Conservation (phyloP, 2,329 filamentous ascomycete species). For the Furcasterigmium furcatum region DNA sequence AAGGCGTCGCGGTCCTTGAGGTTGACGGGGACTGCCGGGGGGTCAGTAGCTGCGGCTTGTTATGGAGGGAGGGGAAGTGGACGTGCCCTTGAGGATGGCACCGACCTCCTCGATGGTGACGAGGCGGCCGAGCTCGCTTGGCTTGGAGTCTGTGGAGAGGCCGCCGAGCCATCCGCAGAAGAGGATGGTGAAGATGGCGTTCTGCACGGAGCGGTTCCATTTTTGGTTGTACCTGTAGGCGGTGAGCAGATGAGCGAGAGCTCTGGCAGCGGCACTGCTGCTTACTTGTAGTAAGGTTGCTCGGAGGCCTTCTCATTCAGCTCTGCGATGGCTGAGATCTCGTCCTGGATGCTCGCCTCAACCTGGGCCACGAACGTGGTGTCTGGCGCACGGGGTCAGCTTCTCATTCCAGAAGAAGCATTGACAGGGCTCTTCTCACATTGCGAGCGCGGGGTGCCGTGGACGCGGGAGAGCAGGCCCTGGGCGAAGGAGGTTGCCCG, state of each 20-base stretch:
- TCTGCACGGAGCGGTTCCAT: conserved; percentile 84
- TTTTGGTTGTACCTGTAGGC: conserved; percentile 67
- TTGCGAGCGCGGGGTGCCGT: conserved; percentile 72
- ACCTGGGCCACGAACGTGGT: conserved; percentile 66
- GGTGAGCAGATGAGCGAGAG: neutral
- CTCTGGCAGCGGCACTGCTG: neutral
- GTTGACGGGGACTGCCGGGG: conserved; percentile 75
- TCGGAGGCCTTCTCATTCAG: conserved; percentile 73
- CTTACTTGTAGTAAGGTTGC: conserved; percentile 93
- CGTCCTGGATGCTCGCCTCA: conserved; percentile 66
- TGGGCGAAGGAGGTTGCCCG: conserved; percentile 79
- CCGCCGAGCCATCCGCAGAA: conserved; percentile 77
- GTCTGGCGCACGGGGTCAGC: conserved; percentile 43
- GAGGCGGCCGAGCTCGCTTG: conserved; percentile 59
- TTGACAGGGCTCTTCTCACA: conserved; percentile 34
- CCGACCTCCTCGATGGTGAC: conserved; percentile 88
- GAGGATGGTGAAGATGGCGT: conserved; percentile 60
- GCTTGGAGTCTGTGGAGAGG: conserved; percentile 51
- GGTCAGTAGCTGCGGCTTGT: conserved; percentile 47
- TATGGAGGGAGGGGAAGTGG: conserved; percentile 44
- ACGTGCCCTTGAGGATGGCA: conserved; percentile 64
- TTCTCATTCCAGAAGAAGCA: neutral
- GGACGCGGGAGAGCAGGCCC: conserved; percentile 81
- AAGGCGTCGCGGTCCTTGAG: conserved; percentile 87
- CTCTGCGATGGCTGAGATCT: conserved; percentile 67